These are phyloP conservation scores for Coleophoma crateriformis DNA, from an alignment of 2,329 filamentous ascomycete species.

Conservation along the genomic window DNA sequence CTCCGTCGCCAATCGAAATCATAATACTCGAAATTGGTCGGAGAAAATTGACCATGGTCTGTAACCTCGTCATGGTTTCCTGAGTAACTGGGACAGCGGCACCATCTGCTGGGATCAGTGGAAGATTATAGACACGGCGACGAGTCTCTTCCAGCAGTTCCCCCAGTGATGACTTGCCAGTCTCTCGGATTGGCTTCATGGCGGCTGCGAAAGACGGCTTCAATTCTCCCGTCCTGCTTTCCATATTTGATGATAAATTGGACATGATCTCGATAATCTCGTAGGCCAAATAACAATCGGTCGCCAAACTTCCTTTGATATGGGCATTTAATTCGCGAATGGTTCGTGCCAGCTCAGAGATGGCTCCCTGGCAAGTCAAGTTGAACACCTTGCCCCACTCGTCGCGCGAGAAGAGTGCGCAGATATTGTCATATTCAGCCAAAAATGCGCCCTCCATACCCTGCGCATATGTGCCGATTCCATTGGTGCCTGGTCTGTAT, in stretches of 20 bases:
- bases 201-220: slow-evolving; percentile 79
- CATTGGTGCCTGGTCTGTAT: slow-evolving; percentile 84
- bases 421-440: slow-evolving; percentile 88
- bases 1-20: slow-evolving; percentile 86
- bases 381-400: slow-evolving; percentile 79
- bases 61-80: slow-evolving; percentile 80
- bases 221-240: slow-evolving; percentile 77
- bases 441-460: slow-evolving; percentile 83
- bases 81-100: slow-evolving; percentile 71
- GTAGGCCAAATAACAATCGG: slow-evolving; percentile 92
- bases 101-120: slow-evolving; percentile 71
- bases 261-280: slow-evolving; percentile 92
- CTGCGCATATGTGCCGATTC: slow-evolving; percentile 82
- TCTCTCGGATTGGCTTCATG: slow-evolving; percentile 84
- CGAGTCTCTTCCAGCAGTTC: slow-evolving; percentile 82
- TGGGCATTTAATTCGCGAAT: slow-evolving; percentile 84
- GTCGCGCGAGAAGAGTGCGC: slow-evolving; percentile 76
- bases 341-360: slow-evolving; percentile 80
- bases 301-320: slow-evolving; percentile 78
- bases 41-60: slow-evolving; percentile 82
- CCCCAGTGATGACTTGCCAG: slow-evolving; percentile 77
- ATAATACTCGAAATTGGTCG: slow-evolving; percentile 84
- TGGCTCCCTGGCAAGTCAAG: slow-evolving; percentile 68
- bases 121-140: slow-evolving; percentile 59
- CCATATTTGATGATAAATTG: slow-evolving; percentile 70